phyloP scores from a whole-genome alignment of 495 filamentous ascomycete genomes.

The Aspergillus incahuasiensis region DNA sequence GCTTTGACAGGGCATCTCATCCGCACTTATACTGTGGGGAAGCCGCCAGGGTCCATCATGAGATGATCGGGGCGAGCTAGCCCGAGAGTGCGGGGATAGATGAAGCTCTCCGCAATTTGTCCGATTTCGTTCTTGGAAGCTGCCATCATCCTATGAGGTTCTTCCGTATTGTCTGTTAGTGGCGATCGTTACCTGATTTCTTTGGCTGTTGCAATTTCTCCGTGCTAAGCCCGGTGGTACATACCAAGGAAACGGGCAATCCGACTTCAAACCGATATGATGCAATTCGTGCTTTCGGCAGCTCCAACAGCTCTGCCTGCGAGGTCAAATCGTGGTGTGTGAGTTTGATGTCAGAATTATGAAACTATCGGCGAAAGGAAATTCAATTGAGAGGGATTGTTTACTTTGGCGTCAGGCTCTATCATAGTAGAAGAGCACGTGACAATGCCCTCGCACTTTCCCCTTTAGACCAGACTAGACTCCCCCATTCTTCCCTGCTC shows the following conservation, averaged over 20 bases:
- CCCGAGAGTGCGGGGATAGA: constrained; percentile 8
- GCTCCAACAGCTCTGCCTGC: too few species aligned
- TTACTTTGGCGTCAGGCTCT: too few species aligned
- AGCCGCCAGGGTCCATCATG: neutral
- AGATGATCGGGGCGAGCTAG: constrained; percentile 2
- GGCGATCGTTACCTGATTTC: neutral
- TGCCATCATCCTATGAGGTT: neutral
- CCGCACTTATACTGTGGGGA: neutral
- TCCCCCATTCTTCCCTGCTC: too few species aligned
- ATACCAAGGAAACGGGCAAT: neutral
- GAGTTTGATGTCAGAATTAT: too few species aligned
- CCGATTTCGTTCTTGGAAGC: neutral
- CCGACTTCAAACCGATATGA: neutral
- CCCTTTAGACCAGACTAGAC: too few species aligned
- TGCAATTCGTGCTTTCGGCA: too few species aligned
- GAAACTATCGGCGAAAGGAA: too few species aligned
- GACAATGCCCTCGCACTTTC: too few species aligned
- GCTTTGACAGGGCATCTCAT: neutral
- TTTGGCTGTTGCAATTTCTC: constrained; percentile 1
- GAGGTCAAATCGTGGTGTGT: too few species aligned
- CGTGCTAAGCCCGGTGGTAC: constrained; percentile 9
- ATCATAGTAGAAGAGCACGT: too few species aligned
- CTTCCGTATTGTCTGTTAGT: neutral
- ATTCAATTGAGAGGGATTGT: too few species aligned
- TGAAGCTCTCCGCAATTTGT: constrained; percentile 10